Percentiles rank a stretch among this genome's conserved stretches.
Conservation (phyloP, 441 rosid species). For the Arabidopsis lyrata region DNA sequence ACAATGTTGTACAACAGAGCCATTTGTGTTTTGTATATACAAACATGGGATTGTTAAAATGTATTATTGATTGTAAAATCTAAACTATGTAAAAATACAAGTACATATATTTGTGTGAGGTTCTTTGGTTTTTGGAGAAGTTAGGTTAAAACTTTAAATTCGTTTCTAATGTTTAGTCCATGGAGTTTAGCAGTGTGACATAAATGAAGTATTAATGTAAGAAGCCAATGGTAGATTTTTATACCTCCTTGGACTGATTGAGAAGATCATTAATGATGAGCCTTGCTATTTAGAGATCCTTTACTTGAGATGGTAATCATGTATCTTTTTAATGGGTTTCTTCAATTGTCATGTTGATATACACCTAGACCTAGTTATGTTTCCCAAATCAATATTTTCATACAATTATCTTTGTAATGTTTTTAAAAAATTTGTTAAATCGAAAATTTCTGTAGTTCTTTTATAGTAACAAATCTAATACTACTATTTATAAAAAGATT, state of each 20-base stretch:
- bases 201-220: slow-evolving; percentile 15
- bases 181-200: slow-evolving; percentile 18
- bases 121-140: neutral
- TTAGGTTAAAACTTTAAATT: neutral
- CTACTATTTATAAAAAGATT: too few species aligned
- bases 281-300: slow-evolving; percentile 1
- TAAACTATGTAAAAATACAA: neutral
- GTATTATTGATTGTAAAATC: neutral
- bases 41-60: too few species aligned
- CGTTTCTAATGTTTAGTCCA: neutral
- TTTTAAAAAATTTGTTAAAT: too few species aligned
- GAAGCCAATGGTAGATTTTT: slow-evolving; percentile 11
- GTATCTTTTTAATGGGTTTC: neutral
- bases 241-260: neutral
- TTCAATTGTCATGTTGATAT: neutral
- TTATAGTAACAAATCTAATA: too few species aligned
- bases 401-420: too few species aligned
- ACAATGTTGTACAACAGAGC: neutral
- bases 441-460: too few species aligned
- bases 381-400: neutral
- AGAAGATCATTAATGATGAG: slow-evolving; percentile 28
- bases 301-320: slow-evolving; percentile 4
- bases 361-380: neutral
- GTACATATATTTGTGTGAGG: neutral
- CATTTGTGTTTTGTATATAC: neutral